phyloP scores from a whole-genome alignment of 768 basidiomycete genomes.

The Kwoniella dejecticola region DNA sequence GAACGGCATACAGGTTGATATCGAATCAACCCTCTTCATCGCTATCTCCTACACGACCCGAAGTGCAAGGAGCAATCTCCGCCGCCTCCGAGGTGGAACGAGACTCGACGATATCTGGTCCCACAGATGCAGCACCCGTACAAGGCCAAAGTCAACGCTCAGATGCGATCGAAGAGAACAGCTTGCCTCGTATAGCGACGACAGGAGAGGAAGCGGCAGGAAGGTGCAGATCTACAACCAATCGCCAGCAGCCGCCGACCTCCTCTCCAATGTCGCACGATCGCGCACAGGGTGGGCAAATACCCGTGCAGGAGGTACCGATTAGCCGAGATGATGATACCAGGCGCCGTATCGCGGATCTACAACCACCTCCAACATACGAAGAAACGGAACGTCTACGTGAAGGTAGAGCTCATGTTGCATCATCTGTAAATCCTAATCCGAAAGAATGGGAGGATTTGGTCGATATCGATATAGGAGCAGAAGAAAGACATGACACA shows the following conservation, averaged over 20 bases:
- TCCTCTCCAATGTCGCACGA: no score
- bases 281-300: background rate
- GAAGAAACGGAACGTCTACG: slow-evolving; percentile 21
- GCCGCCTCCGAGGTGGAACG: no score
- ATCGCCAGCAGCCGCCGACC: no score
- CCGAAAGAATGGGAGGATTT: slow-evolving; percentile 20
- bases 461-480: slow-evolving; percentile 7
- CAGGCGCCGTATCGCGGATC: background rate
- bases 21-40: slow-evolving; percentile 10
- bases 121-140: no score
- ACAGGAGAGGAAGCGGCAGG: no score
- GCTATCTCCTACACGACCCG: background rate
- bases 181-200: no score
- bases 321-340: background rate
- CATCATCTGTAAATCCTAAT: background rate
- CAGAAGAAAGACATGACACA: background rate
- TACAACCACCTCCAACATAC: slow-evolving; percentile 28
- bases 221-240: no score
- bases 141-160: no score
- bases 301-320: background rate
- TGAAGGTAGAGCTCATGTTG: background rate
- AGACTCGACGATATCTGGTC: no score
- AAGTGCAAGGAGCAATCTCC: background rate
- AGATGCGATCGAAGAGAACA: no score
- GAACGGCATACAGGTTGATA: slow-evolving; percentile 26